Evolutionary conservation across 2,329 filamentous ascomycete genomes (phyloP).

Genomic region (Diaporthe ilicicola): DNA sequence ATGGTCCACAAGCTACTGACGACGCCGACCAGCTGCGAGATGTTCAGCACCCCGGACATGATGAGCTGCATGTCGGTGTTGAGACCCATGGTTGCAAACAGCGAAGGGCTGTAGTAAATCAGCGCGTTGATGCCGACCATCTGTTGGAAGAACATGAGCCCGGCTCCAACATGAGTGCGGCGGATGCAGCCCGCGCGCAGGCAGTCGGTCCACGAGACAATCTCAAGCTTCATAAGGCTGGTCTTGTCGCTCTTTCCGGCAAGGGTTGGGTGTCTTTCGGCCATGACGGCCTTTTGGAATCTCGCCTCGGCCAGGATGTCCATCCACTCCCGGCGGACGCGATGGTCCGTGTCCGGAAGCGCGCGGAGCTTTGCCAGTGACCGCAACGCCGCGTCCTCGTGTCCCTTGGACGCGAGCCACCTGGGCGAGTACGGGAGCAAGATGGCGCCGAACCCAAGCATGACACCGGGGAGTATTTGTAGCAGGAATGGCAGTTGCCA

Average conservation of each 20-base stretch:
- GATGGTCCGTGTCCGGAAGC: constrained; percentile 50
- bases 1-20: constrained; percentile 56
- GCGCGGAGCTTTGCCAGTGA: constrained; percentile 57
- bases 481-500: constrained; percentile 54
- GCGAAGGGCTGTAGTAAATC: constrained; percentile 55
- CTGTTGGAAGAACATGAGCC: constrained; percentile 67
- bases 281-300: constrained; percentile 53
- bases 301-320: constrained; percentile 59
- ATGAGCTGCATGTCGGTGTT: constrained; percentile 53
- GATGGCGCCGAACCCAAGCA: constrained; percentile 46
- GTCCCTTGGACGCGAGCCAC: constrained; percentile 57
- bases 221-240: constrained; percentile 38
- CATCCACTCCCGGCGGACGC: constrained; percentile 56
- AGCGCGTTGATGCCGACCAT: constrained; percentile 60
- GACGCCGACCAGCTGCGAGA: constrained; percentile 55
- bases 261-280: constrained; percentile 42
- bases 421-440: constrained; percentile 64
- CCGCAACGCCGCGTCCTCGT: constrained; percentile 56
- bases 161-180: constrained; percentile 53
- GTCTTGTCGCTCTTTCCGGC: constrained; percentile 42
- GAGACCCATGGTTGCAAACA: constrained; percentile 57
- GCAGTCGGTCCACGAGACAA: constrained; percentile 55
- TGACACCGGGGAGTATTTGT: constrained; percentile 45
- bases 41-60: constrained; percentile 56
- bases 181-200: constrained; percentile 56